Evolutionary conservation across 345 rosid genomes (phyloP), one percentile per base, ranked within the genome.

Genomic region (Eutrema japonicum): DNA sequence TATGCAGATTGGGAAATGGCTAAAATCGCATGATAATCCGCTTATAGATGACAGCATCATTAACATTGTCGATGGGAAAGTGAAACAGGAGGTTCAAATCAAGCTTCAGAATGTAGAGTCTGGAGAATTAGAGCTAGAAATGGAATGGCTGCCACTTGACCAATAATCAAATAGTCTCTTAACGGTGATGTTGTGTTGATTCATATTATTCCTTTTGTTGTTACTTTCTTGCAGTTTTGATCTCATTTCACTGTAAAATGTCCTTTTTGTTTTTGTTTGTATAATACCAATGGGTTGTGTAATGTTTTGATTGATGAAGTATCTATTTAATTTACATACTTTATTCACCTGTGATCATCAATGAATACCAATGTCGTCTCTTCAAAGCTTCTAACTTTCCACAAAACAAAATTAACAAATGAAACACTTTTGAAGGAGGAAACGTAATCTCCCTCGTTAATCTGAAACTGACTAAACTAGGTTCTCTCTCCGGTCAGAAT

Each of bases 1-100:
- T 41, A 74, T 78, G 78, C 84, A 81, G 63, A 68, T 81, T 9
- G 84, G 84, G 58, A 81, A 78, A 18, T 78, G 82, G 84, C 73
- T 81, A 13, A 72, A 71, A 33, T 68, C 77, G 4, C 42, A 70
- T 3, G 84, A 81, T 41, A 75, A 71, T 12, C 68, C 81, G 5
- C 75, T 78, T 8, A 72, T 74, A 47, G 75, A 70, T 53, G 84
- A 81, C 64, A 74, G 84, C 37, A 53, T 75, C 41, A 81, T 78
- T 12, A 68, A 71, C 66, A 66, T 81, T 26, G 49, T 74, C 29
- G 82, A 66, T 58, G 84, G 84, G 52, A 81, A 70, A 74, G 79
- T 81, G 52, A 78, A 74, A 43, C 81, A 81, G 16, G 82, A 77
- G 26, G 64, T 81, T 32, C 72, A 76, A 30, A 53, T 81, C 30